These are phyloP conservation scores for Diaporthe sp. DNA, from an alignment of 2,329 filamentous ascomycete genomes.

Conservation along the genomic window DNA sequence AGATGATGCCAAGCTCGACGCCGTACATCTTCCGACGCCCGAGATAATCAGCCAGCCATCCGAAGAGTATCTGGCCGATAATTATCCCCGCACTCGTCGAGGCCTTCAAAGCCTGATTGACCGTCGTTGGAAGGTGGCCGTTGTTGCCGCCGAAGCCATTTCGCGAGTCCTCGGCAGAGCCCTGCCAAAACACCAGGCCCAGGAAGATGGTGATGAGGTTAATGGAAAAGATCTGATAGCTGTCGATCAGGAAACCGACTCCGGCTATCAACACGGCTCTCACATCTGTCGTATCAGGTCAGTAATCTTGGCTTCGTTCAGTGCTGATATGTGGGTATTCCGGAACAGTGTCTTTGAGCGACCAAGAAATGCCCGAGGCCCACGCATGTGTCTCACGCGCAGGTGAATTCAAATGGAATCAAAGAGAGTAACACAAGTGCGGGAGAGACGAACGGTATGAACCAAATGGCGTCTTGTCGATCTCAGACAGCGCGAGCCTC, in stretches of 20 bases:
- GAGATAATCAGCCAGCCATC: conserved; percentile 81
- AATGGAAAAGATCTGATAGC: conserved; percentile 86
- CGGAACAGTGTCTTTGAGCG: neutral
- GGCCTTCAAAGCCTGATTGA: conserved; percentile 84
- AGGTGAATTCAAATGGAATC: neutral
- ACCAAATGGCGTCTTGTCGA: conserved; percentile 83
- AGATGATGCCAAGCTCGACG: conserved; percentile 80
- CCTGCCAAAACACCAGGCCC: conserved; percentile 82
- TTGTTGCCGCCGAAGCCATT: conserved; percentile 65
- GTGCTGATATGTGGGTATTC: neutral
- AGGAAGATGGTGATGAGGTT: conserved; percentile 80
- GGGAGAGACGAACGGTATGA: conserved; percentile 66
- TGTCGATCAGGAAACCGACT: conserved; percentile 87
- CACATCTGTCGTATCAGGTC: conserved; percentile 61
- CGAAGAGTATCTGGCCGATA: conserved; percentile 83
- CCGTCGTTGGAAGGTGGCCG: conserved; percentile 71
- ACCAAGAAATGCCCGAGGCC: conserved; percentile 45
- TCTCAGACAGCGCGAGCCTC: conserved; percentile 81
- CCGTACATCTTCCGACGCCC: conserved; percentile 89
- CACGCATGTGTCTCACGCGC: neutral
- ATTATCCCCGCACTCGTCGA: conserved; percentile 85
- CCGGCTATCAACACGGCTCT: conserved; percentile 82
- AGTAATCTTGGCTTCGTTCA: neutral
- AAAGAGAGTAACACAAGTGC: neutral
- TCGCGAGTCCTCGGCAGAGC: conserved; percentile 50